phyloP scores from a whole-genome alignment of 2,329 filamentous ascomycete genomes.

The Talaromyces amestolkiae region DNA sequence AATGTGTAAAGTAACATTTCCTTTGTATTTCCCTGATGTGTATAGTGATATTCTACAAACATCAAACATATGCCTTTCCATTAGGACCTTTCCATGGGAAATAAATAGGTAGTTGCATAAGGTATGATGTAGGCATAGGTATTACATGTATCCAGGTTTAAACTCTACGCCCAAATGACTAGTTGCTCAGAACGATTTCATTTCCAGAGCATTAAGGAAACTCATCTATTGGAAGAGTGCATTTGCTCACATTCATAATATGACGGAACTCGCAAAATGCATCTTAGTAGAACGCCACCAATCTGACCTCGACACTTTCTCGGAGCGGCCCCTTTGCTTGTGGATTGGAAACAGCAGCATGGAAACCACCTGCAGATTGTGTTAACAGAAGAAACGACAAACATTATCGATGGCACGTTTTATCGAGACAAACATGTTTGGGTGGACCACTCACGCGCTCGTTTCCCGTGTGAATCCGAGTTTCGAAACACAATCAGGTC shows the following conservation, averaged over 20 bases:
- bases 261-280: neutral
- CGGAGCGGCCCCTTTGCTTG: constrained; percentile 1
- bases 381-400: neutral
- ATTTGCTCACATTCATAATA: neutral
- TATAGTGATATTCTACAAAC: too few species aligned
- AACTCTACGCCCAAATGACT: too few species aligned
- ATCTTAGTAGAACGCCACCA: constrained; percentile 6
- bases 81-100: too few species aligned
- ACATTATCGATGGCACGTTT: neutral
- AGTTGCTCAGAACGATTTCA: too few species aligned
- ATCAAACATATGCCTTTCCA: too few species aligned
- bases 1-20: too few species aligned
- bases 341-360: constrained; percentile 8
- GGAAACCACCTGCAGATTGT: neutral
- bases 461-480: neutral
- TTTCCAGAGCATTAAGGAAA: neutral
- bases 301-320: constrained; percentile 10
- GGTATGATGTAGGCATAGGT: too few species aligned
- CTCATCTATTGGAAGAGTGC: neutral
- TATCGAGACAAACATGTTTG: neutral
- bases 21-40: too few species aligned
- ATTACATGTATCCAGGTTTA: too few species aligned
- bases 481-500: constrained; percentile 10
- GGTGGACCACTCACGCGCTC: neutral
- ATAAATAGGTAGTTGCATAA: too few species aligned